phyloP scores from a whole-genome alignment of 495 filamentous ascomycete genomes.

The Aspergillus biplanus region DNA sequence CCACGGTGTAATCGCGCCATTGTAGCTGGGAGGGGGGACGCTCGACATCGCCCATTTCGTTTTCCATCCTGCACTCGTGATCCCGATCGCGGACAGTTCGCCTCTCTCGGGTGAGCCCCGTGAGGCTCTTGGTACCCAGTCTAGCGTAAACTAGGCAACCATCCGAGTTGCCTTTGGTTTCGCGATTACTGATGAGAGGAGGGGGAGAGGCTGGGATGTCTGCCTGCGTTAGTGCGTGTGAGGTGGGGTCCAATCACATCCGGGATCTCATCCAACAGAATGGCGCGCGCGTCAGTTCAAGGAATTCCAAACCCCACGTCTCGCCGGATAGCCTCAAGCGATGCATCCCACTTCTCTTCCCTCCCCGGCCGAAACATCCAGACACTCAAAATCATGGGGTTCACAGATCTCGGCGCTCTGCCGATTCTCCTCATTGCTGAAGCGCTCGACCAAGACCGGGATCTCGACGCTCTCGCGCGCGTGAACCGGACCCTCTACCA shows the following conservation, averaged over 20 bases:
- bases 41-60: neutral
- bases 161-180: neutral
- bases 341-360: too few relatives aligned
- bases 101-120: neutral
- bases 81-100: neutral
- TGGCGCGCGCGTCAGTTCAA: too few relatives aligned
- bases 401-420: too few relatives aligned
- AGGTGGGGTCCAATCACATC: neutral
- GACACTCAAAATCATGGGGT: too few relatives aligned
- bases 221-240: neutral
- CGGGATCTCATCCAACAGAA: neutral
- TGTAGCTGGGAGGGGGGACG: neutral
- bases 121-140: neutral
- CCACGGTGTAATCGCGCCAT: conserved; percentile 45
- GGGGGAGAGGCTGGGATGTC: neutral
- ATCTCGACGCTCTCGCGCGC: too few relatives aligned
- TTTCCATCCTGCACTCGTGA: neutral
- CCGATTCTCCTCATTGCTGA: too few relatives aligned
- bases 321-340: too few relatives aligned
- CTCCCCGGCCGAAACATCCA: too few relatives aligned
- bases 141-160: neutral
- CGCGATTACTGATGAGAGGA: neutral
- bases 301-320: too few relatives aligned
- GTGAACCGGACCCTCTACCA: too few relatives aligned
- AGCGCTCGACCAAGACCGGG: too few relatives aligned